Conservation (phyloP, 179 eudicot genomes). For the Kewa caespitosa region DNA sequence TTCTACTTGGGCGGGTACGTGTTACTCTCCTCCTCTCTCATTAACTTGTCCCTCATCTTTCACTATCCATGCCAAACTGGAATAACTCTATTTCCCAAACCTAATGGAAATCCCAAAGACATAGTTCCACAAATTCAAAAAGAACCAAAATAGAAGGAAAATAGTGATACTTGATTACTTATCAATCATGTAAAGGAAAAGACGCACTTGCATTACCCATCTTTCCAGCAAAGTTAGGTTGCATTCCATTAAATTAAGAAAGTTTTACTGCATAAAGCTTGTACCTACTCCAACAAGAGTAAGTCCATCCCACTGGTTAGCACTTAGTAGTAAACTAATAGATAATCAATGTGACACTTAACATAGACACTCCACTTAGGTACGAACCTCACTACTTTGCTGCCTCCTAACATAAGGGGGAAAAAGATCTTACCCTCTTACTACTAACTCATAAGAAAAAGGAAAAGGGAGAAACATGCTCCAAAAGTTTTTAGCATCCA, state of each 20-base stretch:
- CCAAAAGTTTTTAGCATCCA: conserved; percentile 8
- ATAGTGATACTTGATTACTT: too few species aligned
- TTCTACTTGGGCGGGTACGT: conserved; percentile 95
- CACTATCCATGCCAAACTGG: conserved; percentile 23
- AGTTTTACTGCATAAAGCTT: background rate
- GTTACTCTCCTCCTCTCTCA: conserved; percentile 30
- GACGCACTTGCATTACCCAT: conserved; percentile 28
- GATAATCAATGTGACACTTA: background rate
- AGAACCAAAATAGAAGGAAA: too few species aligned
- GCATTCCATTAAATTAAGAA: conserved; percentile 15
- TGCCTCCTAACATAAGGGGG: background rate
- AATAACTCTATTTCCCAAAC: too few species aligned
- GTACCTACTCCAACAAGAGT: background rate
- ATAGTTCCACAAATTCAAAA: too few species aligned
- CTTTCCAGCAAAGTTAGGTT: conserved; percentile 26
- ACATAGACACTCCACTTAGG: background rate
- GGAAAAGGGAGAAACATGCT: background rate
- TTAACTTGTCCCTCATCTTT: conserved; percentile 30
- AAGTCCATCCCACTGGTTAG: conserved; percentile 6
- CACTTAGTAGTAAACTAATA: conserved; percentile 9
- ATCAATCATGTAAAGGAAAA: conserved; percentile 25
- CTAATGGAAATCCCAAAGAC: too few species aligned
- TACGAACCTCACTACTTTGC: background rate
- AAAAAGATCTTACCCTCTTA: background rate
- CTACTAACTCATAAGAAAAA: background rate